Evolutionary conservation across 164 flowering plant genomes (phyloP), one percentile per base, ranked within the genome.

Genomic region (Annona squamosa): DNA sequence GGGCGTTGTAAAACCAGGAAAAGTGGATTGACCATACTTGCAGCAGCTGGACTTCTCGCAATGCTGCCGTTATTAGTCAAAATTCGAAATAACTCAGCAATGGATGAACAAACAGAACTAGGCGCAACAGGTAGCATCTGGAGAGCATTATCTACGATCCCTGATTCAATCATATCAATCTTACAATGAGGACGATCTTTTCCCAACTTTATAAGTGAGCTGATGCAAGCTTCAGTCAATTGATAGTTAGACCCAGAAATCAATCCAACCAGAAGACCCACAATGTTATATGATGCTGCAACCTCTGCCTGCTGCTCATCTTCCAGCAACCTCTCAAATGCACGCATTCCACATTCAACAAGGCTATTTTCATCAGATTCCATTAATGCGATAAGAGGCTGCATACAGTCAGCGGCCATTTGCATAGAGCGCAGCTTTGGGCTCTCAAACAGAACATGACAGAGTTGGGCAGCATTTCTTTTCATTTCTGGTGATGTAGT

Each of bases 1-100:
- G 89, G 82, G 70, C 85, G 87, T 65, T 77, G 92, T 76, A 92
- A 81, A 74, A 85, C 83, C 79, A 79, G 63, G 77, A 92, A 90
- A 72, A 92, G 92, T 18, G 97, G 97, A 67, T 90, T 91, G n/a
- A 92, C 90, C 56, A 90, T 83, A 75, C 78, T 84, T 17, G 89
- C 90, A 75, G 91, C 89, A 72, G 81, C 82, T 5, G 90, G 76
- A 79, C 91, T 89, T 82, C 83, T 85, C 43, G 97, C 89, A 78
- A 92, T 87, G 43, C 84, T 86, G 72, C 87, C 85, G 62, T 91
- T 90, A 77, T 90, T 92, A 63, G 97, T 92, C 72, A 92, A 86
- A 71, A 90, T 89, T 67, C 95, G 91, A 73, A 92, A 86, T 61
- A 92, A 79, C 77, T 92, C 92, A 1, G 90, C 90, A 73, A 90